Conservation (phyloP, 768 basidiomycete genomes). For the Lactifluus echinatus region DNA sequence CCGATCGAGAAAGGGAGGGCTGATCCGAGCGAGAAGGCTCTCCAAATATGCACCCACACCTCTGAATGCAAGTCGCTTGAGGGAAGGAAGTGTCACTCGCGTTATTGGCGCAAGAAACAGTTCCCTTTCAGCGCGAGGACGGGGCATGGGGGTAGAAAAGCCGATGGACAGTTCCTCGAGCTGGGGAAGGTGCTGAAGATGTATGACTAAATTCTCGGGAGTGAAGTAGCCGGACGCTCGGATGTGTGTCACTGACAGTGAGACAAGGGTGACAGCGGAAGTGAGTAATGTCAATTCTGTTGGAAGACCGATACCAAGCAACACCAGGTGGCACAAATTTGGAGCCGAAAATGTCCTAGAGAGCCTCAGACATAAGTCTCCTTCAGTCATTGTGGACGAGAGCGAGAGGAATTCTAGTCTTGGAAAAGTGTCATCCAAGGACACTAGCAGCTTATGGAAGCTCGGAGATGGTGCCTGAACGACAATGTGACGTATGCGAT, state of each 20-base stretch:
- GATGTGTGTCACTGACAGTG: neutral
- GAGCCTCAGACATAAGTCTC: neutral
- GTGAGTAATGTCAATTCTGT: neutral
- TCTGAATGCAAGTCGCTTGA: neutral
- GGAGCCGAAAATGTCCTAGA: neutral
- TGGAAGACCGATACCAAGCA: neutral
- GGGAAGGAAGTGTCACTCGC: neutral
- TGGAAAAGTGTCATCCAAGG: neutral
- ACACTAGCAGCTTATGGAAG: neutral
- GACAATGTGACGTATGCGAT: neutral
- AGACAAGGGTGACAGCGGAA: neutral
- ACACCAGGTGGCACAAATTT: neutral
- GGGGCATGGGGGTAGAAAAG: neutral
- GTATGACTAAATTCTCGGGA: neutral
- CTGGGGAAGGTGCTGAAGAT: neutral
- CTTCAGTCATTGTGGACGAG: neutral
- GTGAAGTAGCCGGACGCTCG: neutral
- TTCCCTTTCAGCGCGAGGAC: neutral
- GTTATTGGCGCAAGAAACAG: neutral
- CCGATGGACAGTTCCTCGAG: constrained; percentile 4
- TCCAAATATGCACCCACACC: neutral
- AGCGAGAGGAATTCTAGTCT: neutral
- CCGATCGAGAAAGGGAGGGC: neutral
- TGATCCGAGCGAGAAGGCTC: neutral
- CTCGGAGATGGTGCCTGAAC: neutral